A percentile compares a stretch with the other conserved stretches of the same genome.
These are phyloP conservation scores for Wilhelminamyces savonicus DNA, from an alignment of 805 yeast genomes.

Conservation along the genomic window DNA sequence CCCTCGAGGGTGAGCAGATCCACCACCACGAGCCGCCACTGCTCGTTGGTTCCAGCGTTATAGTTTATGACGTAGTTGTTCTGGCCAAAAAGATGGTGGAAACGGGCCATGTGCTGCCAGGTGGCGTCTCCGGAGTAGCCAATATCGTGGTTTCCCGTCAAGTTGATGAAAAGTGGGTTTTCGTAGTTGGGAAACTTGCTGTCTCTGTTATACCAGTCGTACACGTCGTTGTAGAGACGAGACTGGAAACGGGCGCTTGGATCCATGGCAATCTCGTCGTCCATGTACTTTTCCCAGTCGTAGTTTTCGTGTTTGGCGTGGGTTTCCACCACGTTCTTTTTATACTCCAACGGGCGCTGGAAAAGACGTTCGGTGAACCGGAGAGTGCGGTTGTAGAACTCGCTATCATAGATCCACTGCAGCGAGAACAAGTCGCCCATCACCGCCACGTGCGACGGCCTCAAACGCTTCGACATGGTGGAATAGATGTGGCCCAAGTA, in stretches of 20 bases:
- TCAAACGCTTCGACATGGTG: slow-evolving; percentile 54
- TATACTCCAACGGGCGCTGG: slow-evolving; percentile 49
- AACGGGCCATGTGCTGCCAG: slow-evolving; percentile 82
- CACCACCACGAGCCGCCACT: slow-evolving; percentile 87
- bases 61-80: slow-evolving; percentile 79
- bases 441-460: slow-evolving; percentile 79
- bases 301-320: slow-evolving; percentile 44
- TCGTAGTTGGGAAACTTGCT: slow-evolving; percentile 29
- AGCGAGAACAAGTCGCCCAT: slow-evolving; percentile 91
- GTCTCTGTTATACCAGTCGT: slow-evolving; percentile 53
- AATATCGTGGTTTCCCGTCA: slow-evolving; percentile 93
- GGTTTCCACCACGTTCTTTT: slow-evolving; percentile 42
- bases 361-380: slow-evolving; percentile 69
- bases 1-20: slow-evolving; percentile 85
- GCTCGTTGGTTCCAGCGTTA: slow-evolving; percentile 53
- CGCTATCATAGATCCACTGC: slow-evolving; percentile 90
- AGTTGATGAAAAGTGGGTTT: slow-evolving; percentile 68
- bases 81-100: slow-evolving; percentile 66
- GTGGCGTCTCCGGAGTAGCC: slow-evolving; percentile 96
- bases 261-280: slow-evolving; percentile 33
- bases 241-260: slow-evolving; percentile 28
- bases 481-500: slow-evolving; percentile 79
- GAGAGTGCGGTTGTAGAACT: slow-evolving; percentile 72
- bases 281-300: slow-evolving; percentile 46
- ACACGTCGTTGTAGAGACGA: slow-evolving; percentile 46